phyloP scores from a whole-genome alignment of 768 basidiomycete genomes.

The Lentinus brumalis region DNA sequence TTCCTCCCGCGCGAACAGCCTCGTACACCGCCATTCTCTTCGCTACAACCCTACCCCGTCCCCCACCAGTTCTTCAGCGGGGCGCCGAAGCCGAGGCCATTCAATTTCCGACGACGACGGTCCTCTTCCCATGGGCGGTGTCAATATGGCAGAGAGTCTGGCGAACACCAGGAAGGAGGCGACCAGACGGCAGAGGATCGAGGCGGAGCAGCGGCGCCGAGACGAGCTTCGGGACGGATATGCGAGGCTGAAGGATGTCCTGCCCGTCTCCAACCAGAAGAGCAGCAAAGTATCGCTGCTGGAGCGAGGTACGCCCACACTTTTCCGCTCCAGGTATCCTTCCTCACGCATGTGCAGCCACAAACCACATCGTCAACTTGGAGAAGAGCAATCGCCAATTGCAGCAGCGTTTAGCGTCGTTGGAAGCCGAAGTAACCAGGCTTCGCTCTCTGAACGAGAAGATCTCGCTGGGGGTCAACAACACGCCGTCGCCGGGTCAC shows the following conservation, averaged over 20 bases:
- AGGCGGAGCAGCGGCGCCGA: conserved; percentile 86
- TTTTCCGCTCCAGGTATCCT: conserved; percentile 1
- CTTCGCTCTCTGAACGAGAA: conserved; percentile 81
- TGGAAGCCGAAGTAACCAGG: conserved; percentile 71
- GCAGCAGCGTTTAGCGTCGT: conserved; percentile 61
- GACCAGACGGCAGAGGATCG: conserved; percentile 80
- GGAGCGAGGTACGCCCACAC: conserved; percentile 68
- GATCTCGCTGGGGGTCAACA: conserved; percentile 67
- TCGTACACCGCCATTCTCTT: conserved; percentile 69
- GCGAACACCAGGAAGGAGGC: conserved; percentile 83
- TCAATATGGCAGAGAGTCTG: conserved; percentile 66
- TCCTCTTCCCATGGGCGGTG: conserved; percentile 51
- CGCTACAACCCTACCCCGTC: conserved; percentile 85
- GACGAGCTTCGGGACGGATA: conserved; percentile 92
- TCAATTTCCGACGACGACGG: conserved; percentile 74
- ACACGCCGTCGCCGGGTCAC: conserved; percentile 56
- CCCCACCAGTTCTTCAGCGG: conserved; percentile 68
- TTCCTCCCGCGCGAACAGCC: conserved; percentile 72
- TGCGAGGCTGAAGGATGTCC: conserved; percentile 82
- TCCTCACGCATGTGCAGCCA: conserved; percentile 48
- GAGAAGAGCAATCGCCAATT: conserved; percentile 75
- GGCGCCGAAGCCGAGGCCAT: conserved; percentile 64
- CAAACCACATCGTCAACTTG: conserved; percentile 73
- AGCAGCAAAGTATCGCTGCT: conserved; percentile 87
- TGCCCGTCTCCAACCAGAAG: conserved; percentile 88